phyloP scores from a whole-genome alignment of 2,329 filamentous ascomycete genomes.

The Pseudohalonectria lignicola region DNA sequence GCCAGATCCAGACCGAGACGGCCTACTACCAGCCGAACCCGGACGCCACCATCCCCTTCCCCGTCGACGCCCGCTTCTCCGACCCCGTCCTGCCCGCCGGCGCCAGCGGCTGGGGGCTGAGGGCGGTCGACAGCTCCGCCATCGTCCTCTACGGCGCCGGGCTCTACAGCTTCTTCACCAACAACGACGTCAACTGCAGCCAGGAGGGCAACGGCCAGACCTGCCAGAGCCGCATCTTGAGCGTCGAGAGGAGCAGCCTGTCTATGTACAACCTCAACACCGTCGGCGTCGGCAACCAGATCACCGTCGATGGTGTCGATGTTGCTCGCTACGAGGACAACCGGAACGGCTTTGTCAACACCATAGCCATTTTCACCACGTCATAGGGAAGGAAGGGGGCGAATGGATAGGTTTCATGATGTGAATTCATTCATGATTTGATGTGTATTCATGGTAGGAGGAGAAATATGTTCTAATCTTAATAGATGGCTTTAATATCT shows the following conservation, averaged over 20 bases:
- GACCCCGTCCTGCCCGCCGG: conserved; percentile 40
- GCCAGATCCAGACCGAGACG: conserved; percentile 54
- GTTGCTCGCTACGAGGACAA: conserved; percentile 10
- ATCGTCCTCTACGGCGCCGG: conserved; percentile 48
- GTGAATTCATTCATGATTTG: no score
- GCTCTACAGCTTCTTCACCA: conserved; percentile 49
- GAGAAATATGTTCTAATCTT: no score
- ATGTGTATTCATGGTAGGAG: no score
- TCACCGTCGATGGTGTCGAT: conserved; percentile 7
- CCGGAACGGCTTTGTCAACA: conserved; percentile 11
- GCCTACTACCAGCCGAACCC: conserved; percentile 57
- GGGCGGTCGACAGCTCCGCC: conserved; percentile 40
- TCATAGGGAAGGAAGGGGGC: no score
- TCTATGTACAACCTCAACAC: conserved; percentile 35
- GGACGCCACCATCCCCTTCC: conserved; percentile 39
- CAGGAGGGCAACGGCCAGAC: conserved; percentile 21
- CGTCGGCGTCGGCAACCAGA: conserved; percentile 20
- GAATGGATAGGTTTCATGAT: no score
- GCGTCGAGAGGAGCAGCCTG: conserved; percentile 22
- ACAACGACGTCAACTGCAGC: conserved; percentile 35
- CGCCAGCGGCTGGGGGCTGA: conserved; percentile 42
- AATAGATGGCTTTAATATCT: no score
- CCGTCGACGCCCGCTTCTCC: conserved; percentile 18
- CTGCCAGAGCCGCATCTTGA: conserved; percentile 28
- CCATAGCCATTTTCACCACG: conserved; percentile 13